These are phyloP conservation scores for Botryotinia narcissicola DNA, from an alignment of 2,329 filamentous ascomycete genomes.

Conservation along the genomic window DNA sequence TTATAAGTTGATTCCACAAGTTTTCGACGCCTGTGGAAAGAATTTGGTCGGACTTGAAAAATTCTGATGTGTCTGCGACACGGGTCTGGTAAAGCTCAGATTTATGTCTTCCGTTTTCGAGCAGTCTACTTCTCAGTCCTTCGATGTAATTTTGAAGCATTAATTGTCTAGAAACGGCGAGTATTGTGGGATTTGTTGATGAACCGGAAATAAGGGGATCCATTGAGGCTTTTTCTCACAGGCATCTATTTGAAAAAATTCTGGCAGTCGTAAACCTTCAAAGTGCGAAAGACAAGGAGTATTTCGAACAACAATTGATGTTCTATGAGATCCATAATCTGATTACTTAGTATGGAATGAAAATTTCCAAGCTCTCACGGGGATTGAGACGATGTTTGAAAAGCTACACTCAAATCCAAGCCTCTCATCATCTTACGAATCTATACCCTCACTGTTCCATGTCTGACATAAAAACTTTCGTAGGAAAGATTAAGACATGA, in stretches of 20 bases:
- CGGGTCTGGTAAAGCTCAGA: not conserved
- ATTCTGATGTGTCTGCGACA: not conserved
- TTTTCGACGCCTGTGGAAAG: not conserved
- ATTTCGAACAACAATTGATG: no score
- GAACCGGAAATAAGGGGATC: no score
- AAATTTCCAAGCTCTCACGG: rapidly evolving
- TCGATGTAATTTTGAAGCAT: rapidly evolving
- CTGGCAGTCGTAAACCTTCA: no score
- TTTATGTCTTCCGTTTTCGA: not conserved
- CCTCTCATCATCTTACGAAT: not conserved
- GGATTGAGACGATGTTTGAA: not conserved
- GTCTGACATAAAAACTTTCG: not conserved
- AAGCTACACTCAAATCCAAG: not conserved
- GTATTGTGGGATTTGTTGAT: not conserved
- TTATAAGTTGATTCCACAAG: not conserved
- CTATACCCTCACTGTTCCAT: not conserved
- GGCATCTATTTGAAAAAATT: not conserved
- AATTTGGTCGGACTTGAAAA: not conserved
- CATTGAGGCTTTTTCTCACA: not conserved
- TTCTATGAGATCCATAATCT: not conserved
- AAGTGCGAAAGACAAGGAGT: no score
- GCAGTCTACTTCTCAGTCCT: rapidly evolving
- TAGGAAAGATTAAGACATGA: not conserved
- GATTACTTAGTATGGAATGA: not conserved
- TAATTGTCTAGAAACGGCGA: rapidly evolving